Conservation (phyloP, 2,329 filamentous ascomycete species). For the Colletotrichum sp. region DNA sequence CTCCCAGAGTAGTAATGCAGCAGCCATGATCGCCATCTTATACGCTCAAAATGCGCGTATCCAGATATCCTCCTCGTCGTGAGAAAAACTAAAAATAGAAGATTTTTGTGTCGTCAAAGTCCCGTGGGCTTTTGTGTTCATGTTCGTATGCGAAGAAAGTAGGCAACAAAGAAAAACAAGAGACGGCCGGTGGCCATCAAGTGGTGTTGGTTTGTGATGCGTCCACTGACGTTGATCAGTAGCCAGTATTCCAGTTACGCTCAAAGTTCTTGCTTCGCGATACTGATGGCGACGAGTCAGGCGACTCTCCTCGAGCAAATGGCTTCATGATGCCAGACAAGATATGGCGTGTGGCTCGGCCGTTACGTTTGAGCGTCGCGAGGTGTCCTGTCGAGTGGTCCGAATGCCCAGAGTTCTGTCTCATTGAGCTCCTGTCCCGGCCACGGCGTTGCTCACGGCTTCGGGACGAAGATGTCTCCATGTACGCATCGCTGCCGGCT, state of each 20-base stretch:
- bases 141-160: neutral
- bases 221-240: neutral
- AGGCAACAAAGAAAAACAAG: neutral
- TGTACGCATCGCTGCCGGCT: slow-evolving; percentile 27
- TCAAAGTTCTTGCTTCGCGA: slow-evolving; percentile 17
- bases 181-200: neutral
- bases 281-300: slow-evolving; percentile 31
- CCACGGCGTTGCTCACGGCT: slow-evolving; percentile 21
- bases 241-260: slow-evolving; percentile 10
- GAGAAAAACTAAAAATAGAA: neutral
- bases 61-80: slow-evolving; percentile 6
- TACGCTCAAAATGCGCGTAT: slow-evolving; percentile 4
- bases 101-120: neutral
- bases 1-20: neutral
- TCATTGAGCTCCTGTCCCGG: slow-evolving; percentile 9
- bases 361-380: slow-evolving; percentile 36
- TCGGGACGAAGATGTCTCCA: neutral
- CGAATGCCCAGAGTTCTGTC: slow-evolving; percentile 24
- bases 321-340: slow-evolving; percentile 51
- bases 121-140: neutral
- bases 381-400: slow-evolving; percentile 20
- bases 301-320: slow-evolving; percentile 43
- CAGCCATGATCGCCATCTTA: slow-evolving; percentile 2
- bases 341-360: slow-evolving; percentile 41
- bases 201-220: neutral